phyloP scores from a whole-genome alignment of 768 basidiomycete genomes.

The Psilocybe cyanescens region DNA sequence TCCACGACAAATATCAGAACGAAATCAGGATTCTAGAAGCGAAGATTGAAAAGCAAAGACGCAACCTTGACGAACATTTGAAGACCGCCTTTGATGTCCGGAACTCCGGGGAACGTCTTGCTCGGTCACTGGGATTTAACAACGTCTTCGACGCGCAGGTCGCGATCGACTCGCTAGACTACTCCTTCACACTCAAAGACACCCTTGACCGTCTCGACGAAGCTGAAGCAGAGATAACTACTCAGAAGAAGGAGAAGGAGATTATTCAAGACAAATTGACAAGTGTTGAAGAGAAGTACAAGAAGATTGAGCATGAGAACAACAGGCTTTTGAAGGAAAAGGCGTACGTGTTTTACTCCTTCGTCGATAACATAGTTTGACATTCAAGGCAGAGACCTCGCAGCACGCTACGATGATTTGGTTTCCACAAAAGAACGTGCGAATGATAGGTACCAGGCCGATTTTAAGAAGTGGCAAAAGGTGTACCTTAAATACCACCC shows the following conservation, averaged over 20 bases:
- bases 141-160: slow-evolving; percentile 47
- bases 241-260: slow-evolving; percentile 26
- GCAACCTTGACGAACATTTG: slow-evolving; percentile 36
- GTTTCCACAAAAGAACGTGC: slow-evolving; percentile 45
- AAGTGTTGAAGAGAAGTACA: slow-evolving; percentile 13
- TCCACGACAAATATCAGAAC: slow-evolving; percentile 37
- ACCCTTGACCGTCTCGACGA: slow-evolving; percentile 36
- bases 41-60: slow-evolving; percentile 34
- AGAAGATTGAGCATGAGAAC: slow-evolving; percentile 23
- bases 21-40: slow-evolving; percentile 33
- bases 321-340: slow-evolving; percentile 21
- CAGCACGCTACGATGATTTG: slow-evolving; percentile 49
- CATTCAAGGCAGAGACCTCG: slow-evolving; percentile 26
- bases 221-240: slow-evolving; percentile 32
- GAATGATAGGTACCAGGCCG: slow-evolving; percentile 47
- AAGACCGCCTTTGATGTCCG: slow-evolving; percentile 42
- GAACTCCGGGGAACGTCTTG: slow-evolving; percentile 41
- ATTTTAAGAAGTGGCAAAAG: slow-evolving; percentile 57
- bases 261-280: slow-evolving; percentile 23
- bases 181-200: slow-evolving; percentile 36
- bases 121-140: slow-evolving; percentile 45
- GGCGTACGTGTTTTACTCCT: slow-evolving; percentile 6
- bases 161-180: slow-evolving; percentile 39
- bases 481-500: slow-evolving; percentile 47
- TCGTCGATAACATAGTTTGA: neutral